These are phyloP conservation scores for Trametes cingulata DNA, from an alignment of 768 basidiomycete species.

Conservation along the genomic window DNA sequence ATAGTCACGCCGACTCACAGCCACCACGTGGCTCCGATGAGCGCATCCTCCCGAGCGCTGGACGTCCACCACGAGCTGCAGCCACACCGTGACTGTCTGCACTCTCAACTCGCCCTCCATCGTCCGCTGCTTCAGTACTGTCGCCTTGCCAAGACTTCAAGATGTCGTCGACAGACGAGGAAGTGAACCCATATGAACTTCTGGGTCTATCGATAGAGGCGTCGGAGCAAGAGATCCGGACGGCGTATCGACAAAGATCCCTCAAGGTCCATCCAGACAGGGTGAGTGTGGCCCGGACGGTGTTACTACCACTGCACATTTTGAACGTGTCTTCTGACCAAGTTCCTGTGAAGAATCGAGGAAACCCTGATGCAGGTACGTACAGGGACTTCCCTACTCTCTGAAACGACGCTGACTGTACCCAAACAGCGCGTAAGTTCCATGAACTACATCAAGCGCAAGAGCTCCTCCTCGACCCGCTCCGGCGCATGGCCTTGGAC, in stretches of 20 bases:
- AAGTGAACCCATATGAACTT: slow-evolving; percentile 73
- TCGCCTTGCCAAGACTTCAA: too few relatives aligned
- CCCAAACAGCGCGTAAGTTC: slow-evolving; percentile 65
- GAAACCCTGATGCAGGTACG: slow-evolving; percentile 77
- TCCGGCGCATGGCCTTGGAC: slow-evolving; percentile 76
- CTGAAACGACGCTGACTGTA: not conserved
- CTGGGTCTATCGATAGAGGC: slow-evolving; percentile 61
- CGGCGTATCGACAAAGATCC: slow-evolving; percentile 76
- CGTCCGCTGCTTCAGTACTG: not conserved
- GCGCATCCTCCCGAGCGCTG: too few relatives aligned
- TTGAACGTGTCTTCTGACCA: slow-evolving; percentile 20
- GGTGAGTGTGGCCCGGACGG: slow-evolving; percentile 42
- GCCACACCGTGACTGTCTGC: not conserved
- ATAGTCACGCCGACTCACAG: too few relatives aligned
- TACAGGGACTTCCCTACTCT: not conserved
- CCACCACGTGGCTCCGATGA: too few relatives aligned
- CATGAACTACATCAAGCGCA: slow-evolving; percentile 83
- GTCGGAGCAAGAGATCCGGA: slow-evolving; percentile 76
- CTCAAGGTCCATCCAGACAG: slow-evolving; percentile 88
- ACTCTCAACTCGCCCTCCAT: not conserved
- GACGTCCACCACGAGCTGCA: too few relatives aligned
- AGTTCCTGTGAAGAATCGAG: slow-evolving; percentile 57
- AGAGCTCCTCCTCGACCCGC: slow-evolving; percentile 77
- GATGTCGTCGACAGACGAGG: slow-evolving; percentile 44
- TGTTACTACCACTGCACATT: not conserved